Conservation (phyloP, 495 filamentous ascomycete genomes). For the Endocarpon pusillum region DNA sequence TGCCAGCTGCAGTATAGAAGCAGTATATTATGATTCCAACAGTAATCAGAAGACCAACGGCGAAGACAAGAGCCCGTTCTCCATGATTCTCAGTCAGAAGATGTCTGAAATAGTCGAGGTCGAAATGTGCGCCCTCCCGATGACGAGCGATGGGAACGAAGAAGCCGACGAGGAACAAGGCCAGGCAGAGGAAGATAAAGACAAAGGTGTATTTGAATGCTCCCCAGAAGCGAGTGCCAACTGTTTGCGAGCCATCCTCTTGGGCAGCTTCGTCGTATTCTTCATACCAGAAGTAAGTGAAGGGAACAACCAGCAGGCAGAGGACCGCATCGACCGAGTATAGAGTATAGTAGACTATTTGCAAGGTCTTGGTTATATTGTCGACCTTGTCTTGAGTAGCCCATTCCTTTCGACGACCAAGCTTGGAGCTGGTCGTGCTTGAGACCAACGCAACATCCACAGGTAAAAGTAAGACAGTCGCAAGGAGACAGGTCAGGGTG, state of each 20-base stretch:
- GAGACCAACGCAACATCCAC: constrained; percentile 93
- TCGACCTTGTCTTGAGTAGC: constrained; percentile 63
- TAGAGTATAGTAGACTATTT: constrained; percentile 78
- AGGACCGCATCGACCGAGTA: constrained; percentile 87
- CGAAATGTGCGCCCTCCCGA: constrained; percentile 39
- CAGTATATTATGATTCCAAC: constrained; percentile 72
- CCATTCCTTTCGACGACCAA: constrained; percentile 86
- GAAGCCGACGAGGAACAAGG: constrained; percentile 82
- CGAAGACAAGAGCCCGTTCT: constrained; percentile 82
- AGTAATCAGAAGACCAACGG: constrained; percentile 66
- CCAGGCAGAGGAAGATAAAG: constrained; percentile 62
- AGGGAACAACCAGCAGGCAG: constrained; percentile 80
- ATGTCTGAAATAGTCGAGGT: constrained; percentile 81
- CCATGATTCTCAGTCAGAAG: constrained; percentile 74
- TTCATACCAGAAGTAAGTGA: constrained; percentile 96
- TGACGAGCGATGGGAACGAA: constrained; percentile 64
- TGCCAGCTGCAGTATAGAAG: constrained; percentile 72
- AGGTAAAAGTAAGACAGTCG: constrained; percentile 79
- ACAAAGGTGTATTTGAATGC: constrained; percentile 81
- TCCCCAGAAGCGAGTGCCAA: constrained; percentile 52
- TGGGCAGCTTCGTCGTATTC: constrained; percentile 79
- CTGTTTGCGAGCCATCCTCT: constrained; percentile 56
- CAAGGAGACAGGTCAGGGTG: constrained; percentile 70
- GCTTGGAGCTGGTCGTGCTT: constrained; percentile 56
- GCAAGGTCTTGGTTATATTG: constrained; percentile 58